Base-by-base conservation (phyloP, 2,329 filamentous ascomycete species). In the Pseudogymnoascus sp. region DNA sequence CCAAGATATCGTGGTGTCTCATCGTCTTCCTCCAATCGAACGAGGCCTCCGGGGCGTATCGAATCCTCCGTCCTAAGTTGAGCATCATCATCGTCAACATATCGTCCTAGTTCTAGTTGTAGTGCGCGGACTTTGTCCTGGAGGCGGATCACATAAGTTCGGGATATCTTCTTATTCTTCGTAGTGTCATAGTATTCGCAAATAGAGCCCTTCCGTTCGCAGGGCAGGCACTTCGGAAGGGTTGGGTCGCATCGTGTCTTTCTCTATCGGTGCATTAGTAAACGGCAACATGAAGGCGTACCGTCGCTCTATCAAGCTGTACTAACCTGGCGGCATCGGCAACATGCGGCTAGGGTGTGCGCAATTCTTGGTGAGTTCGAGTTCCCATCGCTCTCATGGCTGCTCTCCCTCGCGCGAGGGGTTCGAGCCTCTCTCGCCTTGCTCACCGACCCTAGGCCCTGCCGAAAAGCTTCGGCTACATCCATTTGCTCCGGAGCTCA, bases 191-290 rank as follows among this genome's bases (percentile, higher is more conserved):
- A 96, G 77, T 97, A 99, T 72, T 97, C 93, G 81, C 94, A 99
- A 64, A 86, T 83, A 31, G 92, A 91, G 70, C 92, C 92, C 65
- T 90, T 92, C 68, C 93, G 85, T 76, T 97, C 92, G 77, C 94
- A 99, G 21, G 93, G 92, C 15, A 90, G 83, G 75, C 94, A 99
- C 71, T 89, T 88, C 40, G 94, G 94, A 21, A 99, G 83, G 11
- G 89, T 90, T 3, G 94, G 90, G 75, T 97, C 94, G 78, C 94
- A 99, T 79, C 92, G 83, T 37, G 93, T 97, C 80, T 99, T 99
- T 70, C 93, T 87, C 92, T 96, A 54, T 39, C 35, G 57, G 41
- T 24, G 58, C 33, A 37, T n/a, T 54, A 58, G 35, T 66, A 62
- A 65, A 64, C 57, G 15, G 47, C 40, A 59, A 62, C 59, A 15